These are phyloP conservation scores for Dactylella cylindrospora DNA, from an alignment of 2,329 filamentous ascomycete species.

Conservation along the genomic window DNA sequence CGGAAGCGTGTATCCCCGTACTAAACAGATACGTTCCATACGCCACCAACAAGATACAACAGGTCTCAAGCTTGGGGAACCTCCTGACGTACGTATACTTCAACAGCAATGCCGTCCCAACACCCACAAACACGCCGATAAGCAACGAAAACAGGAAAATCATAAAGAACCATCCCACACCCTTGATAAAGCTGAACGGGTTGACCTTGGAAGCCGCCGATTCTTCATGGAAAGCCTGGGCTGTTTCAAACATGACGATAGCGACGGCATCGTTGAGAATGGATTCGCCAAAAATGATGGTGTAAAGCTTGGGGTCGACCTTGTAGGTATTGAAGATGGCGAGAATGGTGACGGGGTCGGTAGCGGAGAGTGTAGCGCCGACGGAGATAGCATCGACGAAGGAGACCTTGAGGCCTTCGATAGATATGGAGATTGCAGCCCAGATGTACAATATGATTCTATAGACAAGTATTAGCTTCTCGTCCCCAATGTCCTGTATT, in stretches of 20 bases:
- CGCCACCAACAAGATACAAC: constrained; percentile 85
- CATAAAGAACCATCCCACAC: constrained; percentile 88
- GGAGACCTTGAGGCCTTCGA: constrained; percentile 80
- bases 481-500: too few species aligned
- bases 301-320: constrained; percentile 97
- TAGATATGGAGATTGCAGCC: constrained; percentile 68
- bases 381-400: constrained; percentile 97
- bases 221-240: constrained; percentile 82
- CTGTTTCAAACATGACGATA: constrained; percentile 97
- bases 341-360: constrained; percentile 94
- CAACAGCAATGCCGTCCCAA: constrained; percentile 79
- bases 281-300: constrained; percentile 96
- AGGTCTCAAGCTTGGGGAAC: constrained; percentile 95
- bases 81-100: constrained; percentile 93
- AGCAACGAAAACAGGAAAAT: constrained; percentile 93
- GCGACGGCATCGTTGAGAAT: constrained; percentile 98
- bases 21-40: constrained; percentile 98
- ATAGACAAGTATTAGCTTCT: neutral
- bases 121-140: constrained; percentile 83
- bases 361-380: constrained; percentile 92
- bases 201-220: constrained; percentile 60
- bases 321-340: constrained; percentile 99
- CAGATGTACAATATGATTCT: constrained; percentile 79
- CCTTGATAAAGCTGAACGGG: constrained; percentile 81
- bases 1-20: constrained; percentile 92